phyloP scores from a whole-genome alignment of 495 filamentous ascomycete species.

The Penicillium nucicola region DNA sequence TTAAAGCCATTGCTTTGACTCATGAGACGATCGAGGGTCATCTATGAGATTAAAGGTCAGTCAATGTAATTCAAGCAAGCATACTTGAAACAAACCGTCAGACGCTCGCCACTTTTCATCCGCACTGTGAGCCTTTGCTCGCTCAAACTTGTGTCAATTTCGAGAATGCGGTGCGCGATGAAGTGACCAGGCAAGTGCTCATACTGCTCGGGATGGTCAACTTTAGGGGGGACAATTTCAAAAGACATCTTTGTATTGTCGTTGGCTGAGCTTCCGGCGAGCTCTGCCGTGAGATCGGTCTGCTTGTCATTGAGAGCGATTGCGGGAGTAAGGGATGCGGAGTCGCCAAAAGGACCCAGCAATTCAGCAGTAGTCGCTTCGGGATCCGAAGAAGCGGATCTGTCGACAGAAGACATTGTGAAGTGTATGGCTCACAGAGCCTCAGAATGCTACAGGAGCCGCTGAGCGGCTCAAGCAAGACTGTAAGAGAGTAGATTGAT shows the following conservation, averaged over 20 bases:
- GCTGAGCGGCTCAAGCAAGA: no score
- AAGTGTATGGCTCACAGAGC: no score
- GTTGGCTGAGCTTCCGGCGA: background rate
- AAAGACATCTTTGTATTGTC: constrained; percentile 19
- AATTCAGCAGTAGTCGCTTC: background rate
- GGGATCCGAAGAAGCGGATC: no score
- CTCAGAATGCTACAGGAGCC: no score
- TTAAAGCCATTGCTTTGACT: constrained; percentile 28
- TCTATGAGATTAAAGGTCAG: constrained; percentile 20
- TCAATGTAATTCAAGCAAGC: background rate
- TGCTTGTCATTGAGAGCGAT: background rate
- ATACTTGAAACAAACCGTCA: constrained; percentile 34
- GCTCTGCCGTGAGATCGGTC: background rate
- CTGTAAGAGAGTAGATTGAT: background rate
- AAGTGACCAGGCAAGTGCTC: constrained; percentile 45
- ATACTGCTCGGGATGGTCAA: constrained; percentile 44
- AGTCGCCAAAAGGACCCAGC: constrained; percentile 13
- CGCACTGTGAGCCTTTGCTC: constrained; percentile 40
- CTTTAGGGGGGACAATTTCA: constrained; percentile 31
- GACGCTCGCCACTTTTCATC: constrained; percentile 43
- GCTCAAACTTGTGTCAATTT: constrained; percentile 19
- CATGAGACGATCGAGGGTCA: constrained; percentile 25
- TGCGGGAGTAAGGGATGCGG: background rate
- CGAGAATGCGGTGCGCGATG: constrained; percentile 36
- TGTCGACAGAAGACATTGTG: no score